Conservation (phyloP, 2,329 filamentous ascomycete species). For the Alternaria ethzedia region DNA sequence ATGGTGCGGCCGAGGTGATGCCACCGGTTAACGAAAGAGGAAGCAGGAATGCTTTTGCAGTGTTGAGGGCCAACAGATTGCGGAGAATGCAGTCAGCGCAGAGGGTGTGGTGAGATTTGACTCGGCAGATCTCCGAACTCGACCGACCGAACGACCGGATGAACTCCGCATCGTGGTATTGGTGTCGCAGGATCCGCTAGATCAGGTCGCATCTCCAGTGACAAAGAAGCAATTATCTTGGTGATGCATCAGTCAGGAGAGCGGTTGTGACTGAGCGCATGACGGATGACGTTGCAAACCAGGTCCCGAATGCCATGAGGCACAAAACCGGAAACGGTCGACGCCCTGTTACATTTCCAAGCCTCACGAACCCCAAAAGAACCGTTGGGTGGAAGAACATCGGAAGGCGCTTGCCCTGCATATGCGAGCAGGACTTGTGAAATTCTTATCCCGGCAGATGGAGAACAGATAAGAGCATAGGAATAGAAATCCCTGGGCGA, state of each 20-base stretch:
- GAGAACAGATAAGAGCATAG: not conserved
- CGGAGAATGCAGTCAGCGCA: not conserved
- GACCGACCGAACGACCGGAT: slow-evolving; percentile 1
- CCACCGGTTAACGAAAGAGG: not conserved
- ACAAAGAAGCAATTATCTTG: slow-evolving; percentile 5
- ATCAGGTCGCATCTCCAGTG: not conserved
- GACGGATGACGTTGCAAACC: slow-evolving; percentile 2
- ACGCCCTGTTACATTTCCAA: not conserved
- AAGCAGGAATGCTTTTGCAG: not conserved
- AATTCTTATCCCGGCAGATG: not conserved
- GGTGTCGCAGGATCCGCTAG: slow-evolving; percentile 5
- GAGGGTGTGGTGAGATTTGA: not conserved
- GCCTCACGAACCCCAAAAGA: not conserved
- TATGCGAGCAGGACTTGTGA: not conserved
- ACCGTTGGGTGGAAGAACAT: slow-evolving; percentile 4
- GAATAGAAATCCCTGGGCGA: not conserved
- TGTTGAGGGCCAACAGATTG: slow-evolving; percentile 4
- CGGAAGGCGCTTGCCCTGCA: slow-evolving; percentile 3
- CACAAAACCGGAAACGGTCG: slow-evolving; percentile 2
- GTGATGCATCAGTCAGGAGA: not conserved
- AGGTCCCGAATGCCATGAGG: slow-evolving; percentile 1
- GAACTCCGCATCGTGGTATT: not conserved
- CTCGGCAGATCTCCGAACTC: slow-evolving; percentile 2
- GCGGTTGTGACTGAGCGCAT: not conserved
- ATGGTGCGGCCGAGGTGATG: not conserved